These are phyloP conservation scores for Isatis lusitanica DNA, from an alignment of 441 rosid species.

Conservation along the genomic window DNA sequence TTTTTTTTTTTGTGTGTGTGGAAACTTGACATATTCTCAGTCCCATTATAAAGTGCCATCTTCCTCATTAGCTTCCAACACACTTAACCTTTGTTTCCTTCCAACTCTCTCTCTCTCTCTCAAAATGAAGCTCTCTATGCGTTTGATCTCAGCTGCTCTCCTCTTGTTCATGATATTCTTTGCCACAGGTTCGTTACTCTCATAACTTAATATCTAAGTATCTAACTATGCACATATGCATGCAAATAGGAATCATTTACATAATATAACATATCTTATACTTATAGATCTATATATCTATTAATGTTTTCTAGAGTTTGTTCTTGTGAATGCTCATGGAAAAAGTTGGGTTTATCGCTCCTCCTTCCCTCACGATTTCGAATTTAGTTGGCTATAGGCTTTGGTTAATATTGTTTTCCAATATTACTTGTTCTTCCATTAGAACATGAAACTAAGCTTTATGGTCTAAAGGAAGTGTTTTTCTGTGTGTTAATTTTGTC, in stretches of 20 bases:
- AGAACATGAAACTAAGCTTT: background rate
- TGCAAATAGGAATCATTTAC: background rate
- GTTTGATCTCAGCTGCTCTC: constrained; percentile 34
- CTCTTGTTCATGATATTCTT: constrained; percentile 33
- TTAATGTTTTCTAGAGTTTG: background rate
- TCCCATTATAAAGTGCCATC: constrained; percentile 21
- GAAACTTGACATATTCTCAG: background rate
- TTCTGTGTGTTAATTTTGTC: background rate
- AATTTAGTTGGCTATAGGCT: background rate
- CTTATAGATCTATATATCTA: background rate
- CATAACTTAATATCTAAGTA: background rate
- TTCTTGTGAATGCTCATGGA: background rate
- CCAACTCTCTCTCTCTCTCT: background rate
- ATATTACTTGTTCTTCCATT: background rate
- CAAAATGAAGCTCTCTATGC: constrained; percentile 38
- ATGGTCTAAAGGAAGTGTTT: background rate
- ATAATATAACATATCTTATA: background rate
- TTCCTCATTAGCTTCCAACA: background rate
- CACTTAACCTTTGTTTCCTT: constrained; percentile 6
- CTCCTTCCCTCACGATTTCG: background rate
- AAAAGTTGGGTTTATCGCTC: background rate
- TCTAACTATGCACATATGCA: background rate
- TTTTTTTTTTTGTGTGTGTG: background rate
- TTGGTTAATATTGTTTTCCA: background rate
- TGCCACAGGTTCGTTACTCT: constrained; percentile 33